Evolutionary conservation across 2,329 filamentous ascomycete genomes (phyloP).

Genomic region (Cladosporium sp.): DNA sequence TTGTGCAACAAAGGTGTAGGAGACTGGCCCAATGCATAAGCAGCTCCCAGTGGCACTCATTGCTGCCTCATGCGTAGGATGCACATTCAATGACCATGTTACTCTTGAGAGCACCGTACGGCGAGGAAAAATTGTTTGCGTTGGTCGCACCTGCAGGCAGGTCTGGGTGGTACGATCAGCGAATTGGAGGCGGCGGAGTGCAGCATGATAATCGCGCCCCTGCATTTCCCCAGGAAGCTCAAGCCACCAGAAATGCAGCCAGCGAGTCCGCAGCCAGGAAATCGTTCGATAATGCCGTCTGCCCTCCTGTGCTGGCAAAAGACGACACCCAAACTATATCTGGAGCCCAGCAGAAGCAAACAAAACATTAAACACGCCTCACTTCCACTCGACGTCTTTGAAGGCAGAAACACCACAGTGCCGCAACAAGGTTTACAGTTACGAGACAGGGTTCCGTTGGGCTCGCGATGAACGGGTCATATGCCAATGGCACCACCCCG

Average conservation of each 20-base stretch:
- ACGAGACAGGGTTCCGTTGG: neutral
- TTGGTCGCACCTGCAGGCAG: neutral
- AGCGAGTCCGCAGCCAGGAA: conserved; percentile 6
- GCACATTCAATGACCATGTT: neutral
- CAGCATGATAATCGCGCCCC: neutral
- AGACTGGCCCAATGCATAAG: neutral
- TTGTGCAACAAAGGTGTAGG: neutral
- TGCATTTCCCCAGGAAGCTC: conserved; percentile 10
- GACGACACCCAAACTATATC: neutral
- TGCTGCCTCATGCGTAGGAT: neutral
- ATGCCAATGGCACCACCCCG: conserved; percentile 9
- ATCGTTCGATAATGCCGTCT: conserved; percentile 9
- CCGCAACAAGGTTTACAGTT: neutral
- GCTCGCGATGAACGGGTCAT: conserved; percentile 11
- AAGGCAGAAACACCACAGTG: neutral
- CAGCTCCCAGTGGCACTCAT: no score
- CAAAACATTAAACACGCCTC: neutral
- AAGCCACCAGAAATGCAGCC: conserved; percentile 1
- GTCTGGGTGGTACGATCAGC: neutral
- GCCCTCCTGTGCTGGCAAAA: neutral
- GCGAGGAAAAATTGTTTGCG: conserved; percentile 7
- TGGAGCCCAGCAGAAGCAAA: neutral
- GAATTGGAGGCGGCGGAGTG: neutral
- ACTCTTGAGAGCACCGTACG: conserved; percentile 2
- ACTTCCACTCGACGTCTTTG: neutral